Conservation (phyloP, 306 rosid species). For the Sicyos baderoa region DNA sequence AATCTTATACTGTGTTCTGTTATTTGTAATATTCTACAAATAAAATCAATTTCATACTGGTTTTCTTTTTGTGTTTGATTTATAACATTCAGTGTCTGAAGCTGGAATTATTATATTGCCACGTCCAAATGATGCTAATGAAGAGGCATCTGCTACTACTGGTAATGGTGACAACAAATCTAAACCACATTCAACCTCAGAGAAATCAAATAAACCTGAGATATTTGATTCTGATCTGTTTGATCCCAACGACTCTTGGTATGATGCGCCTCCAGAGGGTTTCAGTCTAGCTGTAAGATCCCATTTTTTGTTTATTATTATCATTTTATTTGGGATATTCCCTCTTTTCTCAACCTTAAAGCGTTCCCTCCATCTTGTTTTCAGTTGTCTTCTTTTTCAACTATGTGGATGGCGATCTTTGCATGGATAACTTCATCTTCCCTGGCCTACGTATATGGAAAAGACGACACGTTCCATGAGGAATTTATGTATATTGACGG, state of each 20-base stretch:
- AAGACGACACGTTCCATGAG: constrained; percentile 71
- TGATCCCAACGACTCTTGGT: constrained; percentile 65
- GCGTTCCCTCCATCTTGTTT: constrained; percentile 7
- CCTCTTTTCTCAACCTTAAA: neutral
- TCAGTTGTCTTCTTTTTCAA: constrained; percentile 86
- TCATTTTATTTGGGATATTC: neutral
- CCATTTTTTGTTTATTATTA: neutral
- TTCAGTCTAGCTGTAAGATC: constrained; percentile 62
- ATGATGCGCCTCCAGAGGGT: constrained; percentile 79
- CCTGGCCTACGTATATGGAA: constrained; percentile 73
- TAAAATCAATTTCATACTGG: neutral
- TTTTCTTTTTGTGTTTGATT: constrained; percentile 14
- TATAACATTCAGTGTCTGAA: constrained; percentile 50
- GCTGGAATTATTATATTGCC: constrained; percentile 77
- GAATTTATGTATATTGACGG: constrained; percentile 58
- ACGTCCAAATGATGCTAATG: constrained; percentile 29
- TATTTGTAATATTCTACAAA: constrained; percentile 20
- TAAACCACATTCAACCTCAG: constrained; percentile 42
- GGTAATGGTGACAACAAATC: neutral
- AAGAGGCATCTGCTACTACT: constrained; percentile 20
- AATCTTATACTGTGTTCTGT: constrained; percentile 7
- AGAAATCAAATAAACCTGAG: constrained; percentile 66
- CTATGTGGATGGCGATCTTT: constrained; percentile 77
- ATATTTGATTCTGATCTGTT: constrained; percentile 43
- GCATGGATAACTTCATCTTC: constrained; percentile 74